phyloP scores from a whole-genome alignment of 331 rosid genomes.

The Stylosanthes scabra region DNA sequence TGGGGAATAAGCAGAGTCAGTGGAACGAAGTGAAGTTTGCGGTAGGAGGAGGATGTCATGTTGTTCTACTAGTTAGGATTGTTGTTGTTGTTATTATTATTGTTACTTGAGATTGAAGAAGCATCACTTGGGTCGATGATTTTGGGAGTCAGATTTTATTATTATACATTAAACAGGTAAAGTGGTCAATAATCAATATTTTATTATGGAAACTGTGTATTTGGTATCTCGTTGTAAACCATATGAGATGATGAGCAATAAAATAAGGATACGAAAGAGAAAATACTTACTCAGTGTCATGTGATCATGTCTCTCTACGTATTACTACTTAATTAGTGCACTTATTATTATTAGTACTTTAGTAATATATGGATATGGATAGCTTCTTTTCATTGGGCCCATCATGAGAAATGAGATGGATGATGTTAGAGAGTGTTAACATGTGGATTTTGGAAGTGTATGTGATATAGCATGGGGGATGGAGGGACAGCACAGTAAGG shows the following conservation, averaged over 20 bases:
- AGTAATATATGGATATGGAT: too few species aligned
- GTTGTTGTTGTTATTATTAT: slow-evolving; percentile 21
- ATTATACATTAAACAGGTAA: slow-evolving; percentile 37
- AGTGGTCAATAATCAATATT: slow-evolving; percentile 13
- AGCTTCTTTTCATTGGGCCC: too few species aligned
- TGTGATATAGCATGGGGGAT: too few species aligned
- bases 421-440: slow-evolving; percentile 41
- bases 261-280: slow-evolving; percentile 36
- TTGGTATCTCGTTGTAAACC: slow-evolving; percentile 29
- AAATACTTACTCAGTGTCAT: slow-evolving; percentile 38
- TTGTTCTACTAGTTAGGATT: slow-evolving; percentile 33
- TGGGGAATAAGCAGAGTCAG: slow-evolving; percentile 64
- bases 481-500: too few species aligned
- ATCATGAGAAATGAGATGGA: too few species aligned
- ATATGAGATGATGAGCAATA: slow-evolving; percentile 31
- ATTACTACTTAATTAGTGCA: slow-evolving; percentile 19
- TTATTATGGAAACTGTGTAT: slow-evolving; percentile 31
- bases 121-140: slow-evolving; percentile 45
- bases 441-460: background rate
- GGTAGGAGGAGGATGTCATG: slow-evolving; percentile 49
- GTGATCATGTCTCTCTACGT: slow-evolving; percentile 47
- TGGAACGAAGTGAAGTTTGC: slow-evolving; percentile 42
- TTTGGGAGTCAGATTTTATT: slow-evolving; percentile 30
- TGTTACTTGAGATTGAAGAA: slow-evolving; percentile 59
- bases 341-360: background rate